A percentile compares a stretch with the other conserved stretches of the same genome.
Evolutionary conservation across 495 filamentous ascomycete species (phyloP).

Genomic region (Hypoxylon intermedium): DNA sequence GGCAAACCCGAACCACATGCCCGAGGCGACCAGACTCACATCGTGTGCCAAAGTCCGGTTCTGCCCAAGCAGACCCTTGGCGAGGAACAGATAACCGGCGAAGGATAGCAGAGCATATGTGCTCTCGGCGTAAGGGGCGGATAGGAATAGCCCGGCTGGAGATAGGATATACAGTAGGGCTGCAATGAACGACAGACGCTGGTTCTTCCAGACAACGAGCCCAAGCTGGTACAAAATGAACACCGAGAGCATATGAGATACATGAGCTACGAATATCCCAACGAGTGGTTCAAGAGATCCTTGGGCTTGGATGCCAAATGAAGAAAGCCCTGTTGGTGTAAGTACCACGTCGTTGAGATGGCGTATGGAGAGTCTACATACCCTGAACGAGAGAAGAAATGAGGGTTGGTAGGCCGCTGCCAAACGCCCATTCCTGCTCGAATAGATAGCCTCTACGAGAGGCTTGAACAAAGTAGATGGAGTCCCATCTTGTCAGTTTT

Average conservation of each 20-base stretch:
- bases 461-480: constrained; percentile 79
- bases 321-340: constrained; percentile 25
- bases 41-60: constrained; percentile 34
- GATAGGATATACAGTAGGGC: constrained; percentile 80
- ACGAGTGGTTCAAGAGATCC: constrained; percentile 50
- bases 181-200: constrained; percentile 67
- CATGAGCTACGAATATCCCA: constrained; percentile 70
- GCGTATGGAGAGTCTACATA: constrained; percentile 24
- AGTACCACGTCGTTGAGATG: constrained; percentile 2
- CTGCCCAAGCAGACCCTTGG: constrained; percentile 55
- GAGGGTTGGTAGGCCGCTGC: constrained; percentile 66
- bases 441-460: constrained; percentile 77
- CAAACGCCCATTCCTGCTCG: constrained; percentile 98
- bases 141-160: constrained; percentile 89
- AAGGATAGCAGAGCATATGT: constrained; percentile 82
- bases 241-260: constrained; percentile 77
- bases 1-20: constrained; percentile 73
- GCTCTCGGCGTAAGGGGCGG: constrained; percentile 84
- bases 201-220: constrained; percentile 50
- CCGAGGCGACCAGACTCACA: constrained; percentile 62
- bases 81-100: constrained; percentile 72
- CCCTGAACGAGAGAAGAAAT: constrained; percentile 49
- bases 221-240: constrained; percentile 72
- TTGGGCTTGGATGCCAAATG: constrained; percentile 17
- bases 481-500: constrained; percentile 86